Percentiles rank a stretch among this genome's conserved stretches.
Conservation (phyloP, 345 rosid species). For the Bruguiera parviflora region DNA sequence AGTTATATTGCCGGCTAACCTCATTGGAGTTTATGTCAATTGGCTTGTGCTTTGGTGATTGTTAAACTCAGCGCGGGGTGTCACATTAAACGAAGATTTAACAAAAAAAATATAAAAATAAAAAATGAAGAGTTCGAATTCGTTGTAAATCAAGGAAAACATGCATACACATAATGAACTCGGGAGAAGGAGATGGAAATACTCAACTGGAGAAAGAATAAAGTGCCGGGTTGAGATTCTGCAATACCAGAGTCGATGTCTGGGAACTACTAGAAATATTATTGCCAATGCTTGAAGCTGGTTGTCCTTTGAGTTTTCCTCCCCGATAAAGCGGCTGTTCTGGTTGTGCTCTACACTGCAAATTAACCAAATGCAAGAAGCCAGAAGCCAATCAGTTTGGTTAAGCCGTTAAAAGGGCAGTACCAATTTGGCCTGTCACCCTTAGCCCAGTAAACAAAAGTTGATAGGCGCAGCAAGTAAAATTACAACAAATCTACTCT, state of each 20-base stretch:
- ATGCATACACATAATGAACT: background rate
- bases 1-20: no score
- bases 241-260: conserved; percentile 51
- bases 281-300: background rate
- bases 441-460: no score
- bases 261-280: conserved; percentile 18
- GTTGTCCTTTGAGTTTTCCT: conserved; percentile 53
- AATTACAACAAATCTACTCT: no score
- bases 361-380: background rate
- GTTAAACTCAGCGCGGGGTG: no score
- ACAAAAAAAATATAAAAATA: no score
- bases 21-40: no score
- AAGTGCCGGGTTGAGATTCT: conserved; percentile 45
- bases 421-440: no score
- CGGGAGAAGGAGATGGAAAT: background rate
- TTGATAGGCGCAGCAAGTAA: no score
- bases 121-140: background rate
- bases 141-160: background rate
- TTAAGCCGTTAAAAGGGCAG: no score
- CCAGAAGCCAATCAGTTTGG: no score
- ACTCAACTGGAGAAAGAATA: conserved; percentile 74
- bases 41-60: no score
- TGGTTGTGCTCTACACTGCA: conserved; percentile 63
- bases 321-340: conserved; percentile 67
- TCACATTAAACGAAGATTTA: no score